phyloP scores from a whole-genome alignment of 768 basidiomycete species.

The Boletus bicolor region DNA sequence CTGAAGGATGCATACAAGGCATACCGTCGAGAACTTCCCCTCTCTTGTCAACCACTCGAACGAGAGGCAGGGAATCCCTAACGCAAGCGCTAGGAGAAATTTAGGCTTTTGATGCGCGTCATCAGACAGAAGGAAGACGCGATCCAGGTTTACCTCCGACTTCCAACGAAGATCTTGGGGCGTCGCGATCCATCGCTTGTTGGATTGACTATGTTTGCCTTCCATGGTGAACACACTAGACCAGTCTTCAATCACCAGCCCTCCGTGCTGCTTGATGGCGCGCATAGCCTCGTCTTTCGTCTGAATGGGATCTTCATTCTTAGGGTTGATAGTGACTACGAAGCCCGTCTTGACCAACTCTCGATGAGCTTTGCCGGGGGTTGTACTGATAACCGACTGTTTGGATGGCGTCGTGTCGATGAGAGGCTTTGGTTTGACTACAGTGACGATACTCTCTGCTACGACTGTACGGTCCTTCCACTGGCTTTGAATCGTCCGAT shows the following conservation, averaged over 20 bases:
- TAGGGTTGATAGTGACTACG: conserved; percentile 51
- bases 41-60: conserved; percentile 43
- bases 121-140: conserved; percentile 67
- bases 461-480: conserved; percentile 56
- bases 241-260: conserved; percentile 63
- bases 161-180: conserved; percentile 46
- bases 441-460: conserved; percentile 41
- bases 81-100: conserved; percentile 75
- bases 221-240: conserved; percentile 52
- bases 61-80: conserved; percentile 81
- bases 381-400: conserved; percentile 38
- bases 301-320: conserved; percentile 34
- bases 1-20: neutral
- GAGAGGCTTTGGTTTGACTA: conserved; percentile 34
- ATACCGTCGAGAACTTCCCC: conserved; percentile 33
- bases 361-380: conserved; percentile 35
- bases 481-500: conserved; percentile 44
- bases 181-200: conserved; percentile 53
- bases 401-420: conserved; percentile 49
- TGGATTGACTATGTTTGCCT: conserved; percentile 41
- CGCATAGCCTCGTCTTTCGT: conserved; percentile 43
- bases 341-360: conserved; percentile 52
- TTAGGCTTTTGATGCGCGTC: conserved; percentile 70
- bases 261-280: conserved; percentile 50
- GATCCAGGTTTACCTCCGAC: conserved; percentile 36